Evolutionary conservation across 225 moss, liverwort and hornwort genomes (phyloP).

Genomic region (Polytrichum commune): DNA sequence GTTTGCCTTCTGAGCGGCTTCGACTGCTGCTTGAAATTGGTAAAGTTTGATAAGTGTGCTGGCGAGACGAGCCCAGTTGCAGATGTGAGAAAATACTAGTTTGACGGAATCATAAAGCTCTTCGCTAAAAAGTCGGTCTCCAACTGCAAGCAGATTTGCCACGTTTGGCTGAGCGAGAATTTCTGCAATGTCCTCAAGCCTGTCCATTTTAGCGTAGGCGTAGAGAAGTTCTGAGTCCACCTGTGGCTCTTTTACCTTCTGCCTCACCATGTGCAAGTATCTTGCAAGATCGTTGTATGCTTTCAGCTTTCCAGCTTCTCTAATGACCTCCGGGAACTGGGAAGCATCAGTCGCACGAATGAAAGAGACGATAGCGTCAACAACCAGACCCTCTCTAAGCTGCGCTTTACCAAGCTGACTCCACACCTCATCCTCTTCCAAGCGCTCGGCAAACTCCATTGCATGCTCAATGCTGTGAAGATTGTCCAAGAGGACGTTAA

Average conservation of each 20-base stretch:
- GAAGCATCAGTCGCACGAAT: conserved; percentile 94
- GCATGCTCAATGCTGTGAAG: conserved; percentile 86
- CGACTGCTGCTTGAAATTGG: conserved; percentile 96
- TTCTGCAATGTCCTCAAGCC: conserved; percentile 94
- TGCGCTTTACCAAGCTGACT: conserved; percentile 99
- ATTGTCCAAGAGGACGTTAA: conserved; percentile 95
- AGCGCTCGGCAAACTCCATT: conserved; percentile 94
- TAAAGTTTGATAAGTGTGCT: conserved; percentile 92
- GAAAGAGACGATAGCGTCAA: conserved; percentile 98
- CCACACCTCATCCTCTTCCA: conserved; percentile 99
- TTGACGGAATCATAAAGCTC: conserved; percentile 91
- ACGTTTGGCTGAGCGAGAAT: conserved; percentile 93
- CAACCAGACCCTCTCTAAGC: conserved; percentile 83
- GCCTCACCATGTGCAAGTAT: conserved; percentile 94
- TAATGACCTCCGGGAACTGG: conserved; percentile 92
- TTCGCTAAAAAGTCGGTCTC: conserved; percentile 94
- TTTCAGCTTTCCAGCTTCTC: conserved; percentile 76
- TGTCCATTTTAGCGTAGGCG: conserved; percentile 92
- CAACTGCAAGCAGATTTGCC: conserved; percentile 86
- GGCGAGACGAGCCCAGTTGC: conserved; percentile 94
- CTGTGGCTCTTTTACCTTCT: conserved; percentile 95
- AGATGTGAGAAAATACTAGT: conserved; percentile 96
- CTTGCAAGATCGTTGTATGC: conserved; percentile 92
- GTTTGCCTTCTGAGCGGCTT: conserved; percentile 98
- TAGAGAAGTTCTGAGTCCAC: conserved; percentile 97